Conservation (phyloP, 2,329 filamentous ascomycete genomes). For the Fusarium sp. region DNA sequence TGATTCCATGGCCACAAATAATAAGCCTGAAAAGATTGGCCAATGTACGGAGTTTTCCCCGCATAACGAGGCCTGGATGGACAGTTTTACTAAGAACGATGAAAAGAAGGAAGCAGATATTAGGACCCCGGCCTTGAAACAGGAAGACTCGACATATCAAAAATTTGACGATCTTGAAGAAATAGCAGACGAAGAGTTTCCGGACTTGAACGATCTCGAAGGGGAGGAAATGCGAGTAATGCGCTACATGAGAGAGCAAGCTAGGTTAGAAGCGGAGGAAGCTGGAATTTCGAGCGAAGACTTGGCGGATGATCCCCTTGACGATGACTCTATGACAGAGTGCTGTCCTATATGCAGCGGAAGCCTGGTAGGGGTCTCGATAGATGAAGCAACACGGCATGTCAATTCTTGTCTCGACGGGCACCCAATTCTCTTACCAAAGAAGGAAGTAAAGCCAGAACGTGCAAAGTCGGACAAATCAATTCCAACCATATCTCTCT, state of each 20-base stretch:
- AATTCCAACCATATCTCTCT: conserved; percentile 8
- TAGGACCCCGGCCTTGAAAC: conserved; percentile 42
- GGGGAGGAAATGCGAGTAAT: conserved; percentile 76
- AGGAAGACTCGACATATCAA: conserved; percentile 48
- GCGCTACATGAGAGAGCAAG: conserved; percentile 82
- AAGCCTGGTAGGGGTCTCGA: conserved; percentile 69
- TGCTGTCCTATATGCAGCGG: conserved; percentile 83
- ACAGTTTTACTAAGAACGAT: conserved; percentile 42
- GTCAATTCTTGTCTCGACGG: conserved; percentile 96
- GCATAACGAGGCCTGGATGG: conserved; percentile 34
- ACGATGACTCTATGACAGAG: conserved; percentile 50
- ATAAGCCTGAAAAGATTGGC: conserved; percentile 14
- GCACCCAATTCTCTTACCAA: conserved; percentile 71
- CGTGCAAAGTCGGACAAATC: conserved; percentile 20
- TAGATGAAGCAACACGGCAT: conserved; percentile 80
- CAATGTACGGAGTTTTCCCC: conserved; percentile 44
- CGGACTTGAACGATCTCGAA: conserved; percentile 63
- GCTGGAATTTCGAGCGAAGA: conserved; percentile 57
- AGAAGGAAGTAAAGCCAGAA: conserved; percentile 30
- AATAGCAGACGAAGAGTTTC: conserved; percentile 66
- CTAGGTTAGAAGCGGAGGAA: conserved; percentile 72
- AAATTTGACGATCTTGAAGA: conserved; percentile 55
- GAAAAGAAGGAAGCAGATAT: conserved; percentile 31
- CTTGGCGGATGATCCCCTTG: conserved; percentile 49
- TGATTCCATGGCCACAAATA: conserved; percentile 8